Conservation (phyloP, 345 rosid genomes). For the Eucalyptus marginata region DNA sequence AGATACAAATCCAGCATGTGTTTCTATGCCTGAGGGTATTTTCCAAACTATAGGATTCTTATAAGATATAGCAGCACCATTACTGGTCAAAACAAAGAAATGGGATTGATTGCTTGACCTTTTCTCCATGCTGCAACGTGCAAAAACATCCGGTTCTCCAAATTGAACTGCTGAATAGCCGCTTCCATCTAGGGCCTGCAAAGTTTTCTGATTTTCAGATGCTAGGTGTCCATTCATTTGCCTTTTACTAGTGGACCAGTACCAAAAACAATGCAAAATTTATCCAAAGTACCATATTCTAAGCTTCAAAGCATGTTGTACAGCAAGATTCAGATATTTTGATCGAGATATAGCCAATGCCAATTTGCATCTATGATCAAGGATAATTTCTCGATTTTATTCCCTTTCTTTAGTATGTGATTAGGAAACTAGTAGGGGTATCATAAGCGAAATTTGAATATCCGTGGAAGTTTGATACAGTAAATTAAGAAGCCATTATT, state of each 20-base stretch:
- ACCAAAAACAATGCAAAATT: background rate
- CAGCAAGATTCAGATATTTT: background rate
- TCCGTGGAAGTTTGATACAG: background rate
- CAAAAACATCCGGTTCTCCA: constrained; percentile 48
- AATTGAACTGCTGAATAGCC: constrained; percentile 55
- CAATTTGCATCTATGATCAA: background rate
- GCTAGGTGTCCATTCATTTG: background rate
- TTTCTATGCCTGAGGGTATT: constrained; percentile 46
- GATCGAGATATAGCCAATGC: background rate
- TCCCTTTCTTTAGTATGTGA: background rate
- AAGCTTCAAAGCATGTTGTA: background rate
- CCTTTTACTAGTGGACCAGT: background rate
- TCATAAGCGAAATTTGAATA: background rate
- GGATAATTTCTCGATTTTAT: background rate
- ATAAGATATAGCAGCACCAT: background rate
- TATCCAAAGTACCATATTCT: background rate
- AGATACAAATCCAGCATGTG: constrained; percentile 40
- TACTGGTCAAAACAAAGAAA: constrained; percentile 13
- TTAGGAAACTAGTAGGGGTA: background rate
- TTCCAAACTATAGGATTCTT: constrained; percentile 30
- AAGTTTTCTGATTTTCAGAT: background rate
- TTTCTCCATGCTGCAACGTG: constrained; percentile 20
- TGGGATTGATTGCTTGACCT: constrained; percentile 12
- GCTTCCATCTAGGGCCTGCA: constrained; percentile 45
- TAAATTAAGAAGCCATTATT: background rate